Base-by-base conservation (phyloP, 768 basidiomycete species). In the Boletus fagicola region DNA sequence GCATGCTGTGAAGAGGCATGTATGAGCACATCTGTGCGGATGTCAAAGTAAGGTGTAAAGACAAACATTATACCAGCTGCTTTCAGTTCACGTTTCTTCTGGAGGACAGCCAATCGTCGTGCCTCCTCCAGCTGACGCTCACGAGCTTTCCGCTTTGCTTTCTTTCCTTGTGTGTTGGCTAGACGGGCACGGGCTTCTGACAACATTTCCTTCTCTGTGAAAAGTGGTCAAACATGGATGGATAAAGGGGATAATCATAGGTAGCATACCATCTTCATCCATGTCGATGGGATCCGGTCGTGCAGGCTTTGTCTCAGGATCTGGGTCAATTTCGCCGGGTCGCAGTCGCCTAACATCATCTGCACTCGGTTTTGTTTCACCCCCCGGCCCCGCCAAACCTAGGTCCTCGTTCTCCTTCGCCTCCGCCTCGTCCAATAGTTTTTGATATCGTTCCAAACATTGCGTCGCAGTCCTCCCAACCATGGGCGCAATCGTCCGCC, bases 251-350 rank as follows among this genome's bases (percentile, higher is more conserved):
- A 39, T 3, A 18, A 24, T 6, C 24, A 24, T 10, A n/a, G 12
- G 16, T 0, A 36, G 76, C 83, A 56, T 61, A 89, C 92, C 95
- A 69, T 98, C 97, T 76, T 99, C 97, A 70, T 99, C 97, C 97
- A 99, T 99, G 75, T 99, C 97, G 64, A 98, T 98, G 7, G 97
- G 97, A 77, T 99, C 97, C 6, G 97, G 97, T 28, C 97, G 84
- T 12, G 97, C 97, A 48, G 97, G 94, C 68, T 98, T 95, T 11
- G 95, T 97, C 75, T 99, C 97, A 15, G 97, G 97, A 75, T 99
- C 95, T 7, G 96, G 95, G 73, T 99, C 97, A 57, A 99, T 96
- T 75, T 98, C 97, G 44, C 97, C 97, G 9, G 97, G 94, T 49
- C 94, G 80, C 59, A 99, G 76, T 59, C 86, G 81, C 53, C 96